Conservation (phyloP, 2,329 filamentous ascomycete genomes). For the Didymella glomerata region DNA sequence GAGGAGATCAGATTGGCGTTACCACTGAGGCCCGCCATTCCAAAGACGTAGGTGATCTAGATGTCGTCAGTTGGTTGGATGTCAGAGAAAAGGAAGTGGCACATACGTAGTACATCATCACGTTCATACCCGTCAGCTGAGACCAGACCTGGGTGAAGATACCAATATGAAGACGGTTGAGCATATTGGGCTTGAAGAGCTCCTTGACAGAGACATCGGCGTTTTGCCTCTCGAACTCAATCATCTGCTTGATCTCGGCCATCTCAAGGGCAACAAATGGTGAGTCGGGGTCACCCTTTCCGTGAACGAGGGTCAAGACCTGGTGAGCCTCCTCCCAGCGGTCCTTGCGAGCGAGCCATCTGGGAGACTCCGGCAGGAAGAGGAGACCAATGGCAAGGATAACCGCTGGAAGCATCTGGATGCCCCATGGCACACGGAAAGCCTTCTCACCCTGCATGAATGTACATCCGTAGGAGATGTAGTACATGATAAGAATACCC, state of each 20-base stretch:
- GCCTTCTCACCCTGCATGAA: constrained; percentile 44
- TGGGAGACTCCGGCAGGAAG: constrained; percentile 57
- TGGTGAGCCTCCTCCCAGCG: constrained; percentile 55
- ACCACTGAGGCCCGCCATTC: constrained; percentile 72
- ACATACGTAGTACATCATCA: constrained; percentile 56
- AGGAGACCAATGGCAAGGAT: constrained; percentile 59
- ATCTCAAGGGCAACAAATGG: constrained; percentile 74
- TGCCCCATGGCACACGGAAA: constrained; percentile 51
- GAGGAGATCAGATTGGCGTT: constrained; percentile 70
- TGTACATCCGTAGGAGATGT: constrained; percentile 49
- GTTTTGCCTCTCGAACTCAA: constrained; percentile 76
- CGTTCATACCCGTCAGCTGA: constrained; percentile 80
- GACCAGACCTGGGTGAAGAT: constrained; percentile 79
- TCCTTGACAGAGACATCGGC: constrained; percentile 75
- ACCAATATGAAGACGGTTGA: constrained; percentile 76
- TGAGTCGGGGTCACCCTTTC: constrained; percentile 68
- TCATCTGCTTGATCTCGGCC: constrained; percentile 75
- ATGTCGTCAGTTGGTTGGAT: neutral
- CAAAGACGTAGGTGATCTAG: constrained; percentile 67
- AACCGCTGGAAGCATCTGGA: constrained; percentile 51
- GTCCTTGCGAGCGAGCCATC: constrained; percentile 55
- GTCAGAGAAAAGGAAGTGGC: neutral
- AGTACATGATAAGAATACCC: constrained; percentile 57
- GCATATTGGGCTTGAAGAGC: constrained; percentile 75
- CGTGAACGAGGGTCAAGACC: constrained; percentile 56